Conservation (phyloP, 305 asterid genomes). For the Rubia tinctorum region DNA sequence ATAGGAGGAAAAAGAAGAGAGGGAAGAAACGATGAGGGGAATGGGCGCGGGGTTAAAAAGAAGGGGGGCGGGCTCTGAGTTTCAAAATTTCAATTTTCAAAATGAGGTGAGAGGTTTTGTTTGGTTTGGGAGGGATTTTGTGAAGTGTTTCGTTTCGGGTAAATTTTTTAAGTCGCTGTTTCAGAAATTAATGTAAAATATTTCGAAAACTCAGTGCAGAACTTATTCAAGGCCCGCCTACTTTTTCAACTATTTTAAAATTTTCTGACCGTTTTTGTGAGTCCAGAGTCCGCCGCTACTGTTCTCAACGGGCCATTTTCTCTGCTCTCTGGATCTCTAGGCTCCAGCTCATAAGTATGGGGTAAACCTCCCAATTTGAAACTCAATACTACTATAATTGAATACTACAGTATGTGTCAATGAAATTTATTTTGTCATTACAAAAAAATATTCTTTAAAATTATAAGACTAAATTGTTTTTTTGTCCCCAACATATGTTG, state of each 20-base stretch:
- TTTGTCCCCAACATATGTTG: too few species aligned
- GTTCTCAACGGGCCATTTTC: neutral
- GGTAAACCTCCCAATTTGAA: neutral
- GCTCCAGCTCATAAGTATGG: neutral
- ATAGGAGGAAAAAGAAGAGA: neutral
- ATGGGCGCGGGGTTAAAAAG: slow-evolving; percentile 19
- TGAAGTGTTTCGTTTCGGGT: neutral
- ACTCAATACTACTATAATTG: neutral
- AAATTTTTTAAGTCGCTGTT: slow-evolving; percentile 1
- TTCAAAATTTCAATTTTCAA: slow-evolving; percentile 26
- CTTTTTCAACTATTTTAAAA: slow-evolving; percentile 35
- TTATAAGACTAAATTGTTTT: too few species aligned
- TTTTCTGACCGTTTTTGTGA: slow-evolving; percentile 46
- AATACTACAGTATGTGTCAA: too few species aligned
- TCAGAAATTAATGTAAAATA: too few species aligned
- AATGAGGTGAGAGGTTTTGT: neutral
- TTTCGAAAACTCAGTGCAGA: neutral
- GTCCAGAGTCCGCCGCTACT: too few species aligned
- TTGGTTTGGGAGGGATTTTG: slow-evolving; percentile 8
- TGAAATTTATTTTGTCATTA: too few species aligned
- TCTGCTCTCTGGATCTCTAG: neutral
- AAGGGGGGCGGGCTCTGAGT: slow-evolving; percentile 16
- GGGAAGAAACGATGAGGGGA: neutral
- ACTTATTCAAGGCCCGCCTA: slow-evolving; percentile 42
- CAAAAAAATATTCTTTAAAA: too few species aligned